Evolutionary conservation across 257 asterid genomes (phyloP).

Genomic region (Penstemon eatonii): DNA sequence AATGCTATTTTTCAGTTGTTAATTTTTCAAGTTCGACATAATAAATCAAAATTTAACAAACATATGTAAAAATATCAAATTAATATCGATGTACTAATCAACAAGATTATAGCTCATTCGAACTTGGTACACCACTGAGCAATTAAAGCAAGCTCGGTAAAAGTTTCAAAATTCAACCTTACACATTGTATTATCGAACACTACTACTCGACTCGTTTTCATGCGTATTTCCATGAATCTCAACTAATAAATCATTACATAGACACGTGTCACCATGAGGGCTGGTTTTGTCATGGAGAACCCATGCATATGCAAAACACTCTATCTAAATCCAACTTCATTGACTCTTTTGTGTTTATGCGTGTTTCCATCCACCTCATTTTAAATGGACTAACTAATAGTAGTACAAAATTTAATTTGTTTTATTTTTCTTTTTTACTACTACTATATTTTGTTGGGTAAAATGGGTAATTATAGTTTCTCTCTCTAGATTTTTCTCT

Average conservation of each 20-base stretch:
- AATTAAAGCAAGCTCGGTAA: too few relatives aligned
- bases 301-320: constrained; percentile 29
- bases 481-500: constrained; percentile 39
- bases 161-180: too few relatives aligned
- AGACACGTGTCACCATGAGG: constrained; percentile 32
- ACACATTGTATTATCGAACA: too few relatives aligned
- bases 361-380: constrained; percentile 1
- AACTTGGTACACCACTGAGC: too few relatives aligned
- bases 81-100: too few relatives aligned
- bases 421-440: not conserved
- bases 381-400: constrained; percentile 18
- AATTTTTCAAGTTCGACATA: too few relatives aligned
- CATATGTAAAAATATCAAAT: too few relatives aligned
- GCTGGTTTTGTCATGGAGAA: constrained; percentile 28
- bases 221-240: not conserved
- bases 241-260: constrained; percentile 1
- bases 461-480: not conserved
- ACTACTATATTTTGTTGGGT: not conserved
- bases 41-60: too few relatives aligned
- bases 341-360: constrained; percentile 16
- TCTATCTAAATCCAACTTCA: constrained; percentile 30
- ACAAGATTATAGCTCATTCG: too few relatives aligned
- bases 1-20: too few relatives aligned
- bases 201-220: not conserved
- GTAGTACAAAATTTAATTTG: not conserved